phyloP scores from a whole-genome alignment of 495 filamentous ascomycete species.

The Penicillium paradoxum region DNA sequence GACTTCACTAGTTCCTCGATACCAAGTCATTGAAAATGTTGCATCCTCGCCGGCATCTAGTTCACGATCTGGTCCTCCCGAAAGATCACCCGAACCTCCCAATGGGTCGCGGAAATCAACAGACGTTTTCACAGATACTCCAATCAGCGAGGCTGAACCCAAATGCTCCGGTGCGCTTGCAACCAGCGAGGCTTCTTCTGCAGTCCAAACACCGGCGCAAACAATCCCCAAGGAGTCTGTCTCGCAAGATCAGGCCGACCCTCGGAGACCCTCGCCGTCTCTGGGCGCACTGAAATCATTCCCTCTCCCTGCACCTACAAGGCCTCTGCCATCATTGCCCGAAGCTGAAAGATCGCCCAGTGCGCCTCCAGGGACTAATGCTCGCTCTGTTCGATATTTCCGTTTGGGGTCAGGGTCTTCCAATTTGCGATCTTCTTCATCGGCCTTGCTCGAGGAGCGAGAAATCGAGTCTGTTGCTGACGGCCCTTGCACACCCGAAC shows the following conservation, averaged over 20 bases:
- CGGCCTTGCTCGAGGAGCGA: conserved; percentile 12
- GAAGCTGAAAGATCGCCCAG: conserved; percentile 4
- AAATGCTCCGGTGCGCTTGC: conserved; percentile 6
- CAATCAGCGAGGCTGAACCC: neutral
- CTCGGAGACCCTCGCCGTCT: conserved; percentile 25
- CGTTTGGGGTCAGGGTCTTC: conserved; percentile 3
- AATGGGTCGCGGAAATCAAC: neutral
- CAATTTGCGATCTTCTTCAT: conserved; percentile 9
- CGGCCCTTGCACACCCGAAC: conserved; percentile 4
- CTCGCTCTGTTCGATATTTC: conserved; percentile 1
- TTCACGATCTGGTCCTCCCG: neutral
- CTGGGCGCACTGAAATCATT: conserved; percentile 34
- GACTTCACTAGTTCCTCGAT: conserved; percentile 21
- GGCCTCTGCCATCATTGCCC: conserved; percentile 33
- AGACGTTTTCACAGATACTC: neutral
- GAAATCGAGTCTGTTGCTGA: neutral
- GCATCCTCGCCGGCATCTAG: neutral
- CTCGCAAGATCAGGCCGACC: conserved; percentile 7
- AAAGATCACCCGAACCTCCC: neutral
- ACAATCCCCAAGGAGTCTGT: conserved; percentile 3
- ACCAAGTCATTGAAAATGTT: conserved; percentile 12
- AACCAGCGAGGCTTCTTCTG: neutral
- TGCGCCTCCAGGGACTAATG: conserved; percentile 4
- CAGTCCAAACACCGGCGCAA: neutral
- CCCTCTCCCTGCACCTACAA: conserved; percentile 37